Conservation (phyloP, 1,284 basidiomycete species). For the Grifola frondosa region DNA sequence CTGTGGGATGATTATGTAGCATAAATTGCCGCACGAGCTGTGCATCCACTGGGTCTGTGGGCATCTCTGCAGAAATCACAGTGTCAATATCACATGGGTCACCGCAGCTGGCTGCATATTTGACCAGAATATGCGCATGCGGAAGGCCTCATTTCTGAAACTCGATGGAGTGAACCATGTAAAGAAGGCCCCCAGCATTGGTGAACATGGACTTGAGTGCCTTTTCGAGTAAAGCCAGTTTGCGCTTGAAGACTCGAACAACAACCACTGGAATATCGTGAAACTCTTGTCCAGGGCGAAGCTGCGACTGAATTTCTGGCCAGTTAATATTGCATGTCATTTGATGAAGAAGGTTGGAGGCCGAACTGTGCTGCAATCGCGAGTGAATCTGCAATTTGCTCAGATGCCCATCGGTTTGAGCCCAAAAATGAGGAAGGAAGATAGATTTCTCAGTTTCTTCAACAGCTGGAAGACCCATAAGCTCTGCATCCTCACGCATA, state of each 20-base stretch:
- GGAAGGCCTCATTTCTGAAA: conserved; percentile 42
- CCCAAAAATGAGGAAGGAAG: conserved; percentile 36
- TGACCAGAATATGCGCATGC: conserved; percentile 39
- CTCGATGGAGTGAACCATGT: conserved; percentile 36
- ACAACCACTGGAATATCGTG: conserved; percentile 36
- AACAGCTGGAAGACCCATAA: conserved; percentile 19
- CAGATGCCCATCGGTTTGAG: conserved; percentile 30
- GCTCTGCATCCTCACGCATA: conserved; percentile 21
- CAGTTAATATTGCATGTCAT: conserved; percentile 40
- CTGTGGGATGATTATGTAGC: conserved; percentile 30
- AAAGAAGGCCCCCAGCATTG: conserved; percentile 21
- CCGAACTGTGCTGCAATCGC: conserved; percentile 32
- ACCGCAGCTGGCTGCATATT: conserved; percentile 14
- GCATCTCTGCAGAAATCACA: conserved; percentile 35
- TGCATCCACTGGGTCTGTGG: conserved; percentile 21
- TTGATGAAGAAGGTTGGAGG: conserved; percentile 37
- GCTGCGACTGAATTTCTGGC: conserved; percentile 33
- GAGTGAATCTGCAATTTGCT: conserved; percentile 37
- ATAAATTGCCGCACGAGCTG: conserved; percentile 28
- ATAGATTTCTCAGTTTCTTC: conserved; percentile 25
- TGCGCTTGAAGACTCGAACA: conserved; percentile 34
- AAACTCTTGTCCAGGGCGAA: conserved; percentile 31
- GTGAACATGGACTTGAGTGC: conserved; percentile 28
- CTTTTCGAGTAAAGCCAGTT: conserved; percentile 21
- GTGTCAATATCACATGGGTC: conserved; percentile 28